Evolutionary conservation across 2,329 filamentous ascomycete genomes (phyloP), one percentile per base, ranked within the genome.

Genomic region (Aspergillus sp.): DNA sequence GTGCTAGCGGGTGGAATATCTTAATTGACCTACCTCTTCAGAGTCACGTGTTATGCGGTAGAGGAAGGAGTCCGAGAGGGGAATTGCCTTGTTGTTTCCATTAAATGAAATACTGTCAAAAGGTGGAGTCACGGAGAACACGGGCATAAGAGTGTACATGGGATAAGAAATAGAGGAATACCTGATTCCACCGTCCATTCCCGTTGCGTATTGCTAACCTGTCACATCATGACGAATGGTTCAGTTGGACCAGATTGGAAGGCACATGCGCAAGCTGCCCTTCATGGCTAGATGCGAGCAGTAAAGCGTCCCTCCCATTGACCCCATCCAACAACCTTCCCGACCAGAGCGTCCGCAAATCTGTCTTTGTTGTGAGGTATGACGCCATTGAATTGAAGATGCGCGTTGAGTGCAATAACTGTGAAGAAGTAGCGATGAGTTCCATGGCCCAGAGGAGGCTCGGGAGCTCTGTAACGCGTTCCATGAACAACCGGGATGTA

Each of bases 351-450:
- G 3, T 53, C 55, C 16, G 61, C 61, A n/a, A 38, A 71, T 58
- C 46, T 69, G 58, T 9, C 56, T 53, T 42, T 64, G 64, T 36
- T 48, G 64, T 16, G 25, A 3, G 25, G 61, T 59, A 13, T 60
- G 59, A 59, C 56, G 3, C 42, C 14, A 2, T 54, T 54, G 11
- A 67, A 59, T 2, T 61, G 52, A 5, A 71, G 47, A 3, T 48
- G 45, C 23, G 61, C 59, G 4, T 60, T 59, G 25, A 71, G 59
- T 5, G 67, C 66, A 4, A 71, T 52, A 10, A 71, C 57, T 7
- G 66, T 64, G 47, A 62, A 71, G 16, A 69, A 55, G 44, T 70
- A 72, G 7, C 67, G 63, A 55, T 72, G 69, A 4, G 41, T 40
- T 11, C 68, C 69, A 34, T 72, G 67, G 0, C 65, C 68, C 21